A percentile compares a stretch with the other conserved stretches of the same genome.
Evolutionary conservation across 2,329 filamentous ascomycete species (phyloP).

Genomic region (Talaromyces sp.): DNA sequence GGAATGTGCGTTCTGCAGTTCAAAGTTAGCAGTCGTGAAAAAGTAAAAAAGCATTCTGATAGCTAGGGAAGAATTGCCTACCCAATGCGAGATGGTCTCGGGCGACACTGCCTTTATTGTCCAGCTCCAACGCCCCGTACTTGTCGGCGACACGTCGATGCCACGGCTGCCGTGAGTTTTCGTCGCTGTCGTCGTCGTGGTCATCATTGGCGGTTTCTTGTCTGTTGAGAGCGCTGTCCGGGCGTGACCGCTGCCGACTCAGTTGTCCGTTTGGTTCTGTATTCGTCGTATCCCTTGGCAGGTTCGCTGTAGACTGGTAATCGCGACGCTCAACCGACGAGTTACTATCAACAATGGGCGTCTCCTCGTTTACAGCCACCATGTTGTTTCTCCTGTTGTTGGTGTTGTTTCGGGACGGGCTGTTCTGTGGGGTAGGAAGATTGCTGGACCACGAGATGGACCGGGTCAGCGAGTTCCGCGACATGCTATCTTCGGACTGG

Average conservation of each 20-base stretch:
- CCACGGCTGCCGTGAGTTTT: conserved; percentile 26
- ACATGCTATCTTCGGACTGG: not conserved
- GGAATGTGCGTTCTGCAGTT: conserved; percentile 57
- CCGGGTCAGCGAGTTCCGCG: conserved; percentile 10
- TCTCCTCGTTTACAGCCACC: conserved; percentile 20
- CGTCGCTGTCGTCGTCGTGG: not conserved
- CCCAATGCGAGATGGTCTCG: conserved; percentile 60
- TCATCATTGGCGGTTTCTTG: not conserved
- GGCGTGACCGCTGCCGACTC: not conserved
- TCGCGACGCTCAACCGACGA: conserved; percentile 18
- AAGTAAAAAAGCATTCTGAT: too few species aligned
- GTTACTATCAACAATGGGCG: conserved; percentile 25
- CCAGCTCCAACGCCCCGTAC: conserved; percentile 58
- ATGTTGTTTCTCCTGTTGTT: not conserved
- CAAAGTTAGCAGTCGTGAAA: not conserved
- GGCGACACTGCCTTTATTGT: conserved; percentile 63
- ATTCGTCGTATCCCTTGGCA: conserved; percentile 11
- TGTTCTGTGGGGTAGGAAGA: not conserved
- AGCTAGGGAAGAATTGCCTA: conserved; percentile 22
- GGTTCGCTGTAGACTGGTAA: conserved; percentile 28
- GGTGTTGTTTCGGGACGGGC: not conserved
- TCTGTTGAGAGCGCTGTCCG: not conserved
- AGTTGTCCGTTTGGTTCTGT: not conserved
- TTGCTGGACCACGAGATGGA: conserved; percentile 18
- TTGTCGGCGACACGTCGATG: conserved; percentile 49